Evolutionary conservation across 2,329 filamentous ascomycete genomes (phyloP), one percentile per base, ranked within the genome.

Genomic region (Trichoderma sp.): DNA sequence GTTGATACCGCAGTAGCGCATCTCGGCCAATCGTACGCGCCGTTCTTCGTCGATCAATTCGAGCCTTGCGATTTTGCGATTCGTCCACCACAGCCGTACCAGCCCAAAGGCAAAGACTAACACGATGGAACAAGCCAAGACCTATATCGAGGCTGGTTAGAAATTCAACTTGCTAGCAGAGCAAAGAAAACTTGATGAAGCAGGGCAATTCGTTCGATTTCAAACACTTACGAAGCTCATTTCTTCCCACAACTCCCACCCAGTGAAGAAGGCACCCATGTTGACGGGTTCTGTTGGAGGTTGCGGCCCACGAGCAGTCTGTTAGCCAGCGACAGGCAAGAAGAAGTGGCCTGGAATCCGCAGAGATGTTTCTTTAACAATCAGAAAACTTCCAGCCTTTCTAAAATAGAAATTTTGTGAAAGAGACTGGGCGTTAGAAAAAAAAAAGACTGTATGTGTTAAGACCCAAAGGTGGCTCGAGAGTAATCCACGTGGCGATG

Each of bases 181-280:
- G 34, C 18, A 14, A 16, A 18, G 32, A 18, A 14, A 8, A 56
- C 8, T 8, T 18, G 28, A 51, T 16, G 1, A 49, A 49, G 7
- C 5, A 54, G 13, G 24, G 24, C 46, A 24, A 43, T 18, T 16
- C 6, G 2, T 1, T 49, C 26, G 14, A 37, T 34, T 30, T 5
- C 11, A 37, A 34, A 18, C 13, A 85, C 91, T 84, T 83, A 97
- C 94, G 82, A 97, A 93, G 65, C 90, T 92, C 89, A 97, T 90
- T 82, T 97, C 89, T 84, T 96, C 88, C 94, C 94, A 97, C 75
- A 96, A 82, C 73, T 86, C 83, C 94, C 93, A 97, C 60, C 81
- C 84, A 52, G 83, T 75, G 79, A 91, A 93, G 79, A 93, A 92
- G 49, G 75, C 77, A 61, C 72, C 75, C 75, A 79, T 80, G 59